Evolutionary conservation across 345 rosid species (phyloP), one percentile per base, ranked within the genome.

Genomic region (Bretschneidera sinensis): DNA sequence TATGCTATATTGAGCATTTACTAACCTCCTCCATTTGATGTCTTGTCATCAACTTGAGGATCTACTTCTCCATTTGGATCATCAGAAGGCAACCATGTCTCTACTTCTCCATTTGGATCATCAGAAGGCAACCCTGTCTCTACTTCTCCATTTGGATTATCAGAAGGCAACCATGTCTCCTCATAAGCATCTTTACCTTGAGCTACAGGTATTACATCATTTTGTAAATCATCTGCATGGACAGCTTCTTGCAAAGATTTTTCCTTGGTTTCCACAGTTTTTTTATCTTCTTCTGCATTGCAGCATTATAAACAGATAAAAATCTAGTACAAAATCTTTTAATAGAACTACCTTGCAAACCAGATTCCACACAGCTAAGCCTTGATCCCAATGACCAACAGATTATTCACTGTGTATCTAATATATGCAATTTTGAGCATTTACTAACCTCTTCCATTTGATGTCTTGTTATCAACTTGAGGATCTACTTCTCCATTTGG

Each of bases 211-310:
- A 63, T 59, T 22, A 21, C 35, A 56, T 56, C 67, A 66, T 70
- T 74, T 58, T 54, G 73, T n/a, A 31, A 54, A 21, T 54, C 69
- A 22, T 63, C 50, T 51, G 25, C 43, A 21, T 19, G 43, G 23
- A 18, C 60, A 57, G 68, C 35, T 58, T 67, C 80, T 16, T 71
- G 56, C 43, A 34, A 17, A 21, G 58, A 64, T 31, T 50, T 59
- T 28, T 24, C 68, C 43, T 31, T 55, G 22, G 28, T 62, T 43
- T 70, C 63, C 5, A 17, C 45, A 18, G 8, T 22, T 8, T 6
- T 35, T 20, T 22, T 63, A 24, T 79, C 62, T 47, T 65, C 75
- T 52, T 79, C 79, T 61, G 70, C 67, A 61, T 63, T 10, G 63
- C 50, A 28, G 43, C 25, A 21, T 58, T 43, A 24, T 17, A 62